Percentiles rank a stretch among this genome's conserved stretches.
Evolutionary conservation across 257 asterid species (phyloP).

Genomic region (Anisodus acutangulus): DNA sequence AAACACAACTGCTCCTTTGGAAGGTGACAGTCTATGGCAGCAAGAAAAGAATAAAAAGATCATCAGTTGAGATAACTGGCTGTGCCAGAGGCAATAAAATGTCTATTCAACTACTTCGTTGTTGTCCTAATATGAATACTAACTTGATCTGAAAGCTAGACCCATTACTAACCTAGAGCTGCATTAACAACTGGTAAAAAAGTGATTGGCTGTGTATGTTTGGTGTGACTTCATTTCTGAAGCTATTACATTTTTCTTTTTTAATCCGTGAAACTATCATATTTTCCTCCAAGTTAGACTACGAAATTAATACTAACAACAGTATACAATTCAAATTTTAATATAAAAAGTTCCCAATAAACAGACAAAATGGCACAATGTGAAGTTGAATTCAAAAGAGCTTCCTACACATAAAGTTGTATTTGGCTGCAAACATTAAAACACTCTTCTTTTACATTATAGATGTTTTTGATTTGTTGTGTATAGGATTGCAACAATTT

Average conservation of each 20-base stretch:
- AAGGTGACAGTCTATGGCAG: neutral
- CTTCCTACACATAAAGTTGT: neutral
- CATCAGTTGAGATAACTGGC: neutral
- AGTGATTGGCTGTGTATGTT: neutral
- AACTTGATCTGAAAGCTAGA: neutral
- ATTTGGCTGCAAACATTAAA: no score
- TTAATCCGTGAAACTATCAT: neutral
- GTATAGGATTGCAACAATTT: constrained; percentile 5
- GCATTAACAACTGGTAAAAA: neutral
- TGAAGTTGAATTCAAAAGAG: neutral
- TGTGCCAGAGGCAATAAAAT: neutral
- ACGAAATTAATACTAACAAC: neutral
- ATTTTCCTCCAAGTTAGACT: neutral
- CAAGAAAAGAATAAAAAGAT: neutral
- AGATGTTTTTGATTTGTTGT: constrained; percentile 10
- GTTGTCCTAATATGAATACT: neutral
- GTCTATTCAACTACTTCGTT: neutral
- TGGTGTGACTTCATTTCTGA: neutral
- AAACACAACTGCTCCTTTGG: neutral
- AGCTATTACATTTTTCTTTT: neutral
- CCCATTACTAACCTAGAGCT: neutral
- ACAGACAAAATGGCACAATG: neutral
- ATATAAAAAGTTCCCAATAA: neutral
- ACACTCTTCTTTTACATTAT: no score
- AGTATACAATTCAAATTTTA: neutral